phyloP scores from a whole-genome alignment of 2,329 filamentous ascomycete species.

The Knufia petricola region DNA sequence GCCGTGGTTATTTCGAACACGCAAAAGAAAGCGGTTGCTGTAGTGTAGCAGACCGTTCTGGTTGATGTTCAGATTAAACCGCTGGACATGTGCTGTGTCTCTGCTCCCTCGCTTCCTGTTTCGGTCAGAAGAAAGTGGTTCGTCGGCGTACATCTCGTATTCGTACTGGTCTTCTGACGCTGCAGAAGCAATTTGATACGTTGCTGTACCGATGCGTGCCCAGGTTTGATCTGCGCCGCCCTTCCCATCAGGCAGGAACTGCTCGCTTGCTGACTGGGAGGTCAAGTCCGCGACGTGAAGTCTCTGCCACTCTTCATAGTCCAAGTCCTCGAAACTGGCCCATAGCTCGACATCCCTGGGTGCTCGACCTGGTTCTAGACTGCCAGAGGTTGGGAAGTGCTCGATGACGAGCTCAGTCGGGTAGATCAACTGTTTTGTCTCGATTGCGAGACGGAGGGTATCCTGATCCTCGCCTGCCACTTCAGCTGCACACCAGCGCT shows the following conservation, averaged over 20 bases:
- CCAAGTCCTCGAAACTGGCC: slow-evolving; percentile 45
- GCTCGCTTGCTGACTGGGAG: slow-evolving; percentile 1
- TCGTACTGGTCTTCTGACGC: background rate
- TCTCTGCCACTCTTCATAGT: slow-evolving; percentile 15
- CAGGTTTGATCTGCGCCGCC: slow-evolving; percentile 11
- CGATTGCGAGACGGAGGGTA: slow-evolving; percentile 34
- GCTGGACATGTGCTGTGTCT: slow-evolving; percentile 29
- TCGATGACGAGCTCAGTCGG: slow-evolving; percentile 64
- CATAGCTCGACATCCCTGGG: slow-evolving; percentile 64
- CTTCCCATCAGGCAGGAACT: background rate
- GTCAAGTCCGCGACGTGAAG: slow-evolving; percentile 17
- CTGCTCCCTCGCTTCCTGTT: background rate
- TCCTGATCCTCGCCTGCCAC: slow-evolving; percentile 21
- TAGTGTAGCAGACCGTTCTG: slow-evolving; percentile 13
- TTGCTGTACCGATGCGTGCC: slow-evolving; percentile 16
- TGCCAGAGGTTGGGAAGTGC: slow-evolving; percentile 55
- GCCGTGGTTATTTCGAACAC: slow-evolving; percentile 37
- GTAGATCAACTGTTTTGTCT: slow-evolving; percentile 41
- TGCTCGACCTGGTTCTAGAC: slow-evolving; percentile 50
- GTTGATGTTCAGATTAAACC: slow-evolving; percentile 30
- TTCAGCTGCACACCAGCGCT: slow-evolving; percentile 71
- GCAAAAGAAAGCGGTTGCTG: slow-evolving; percentile 32
- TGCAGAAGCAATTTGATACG: slow-evolving; percentile 13
- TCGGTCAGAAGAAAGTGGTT: background rate
- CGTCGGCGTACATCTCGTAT: background rate